phyloP scores from a whole-genome alignment of 148 eudicot species.

The Mesembryanthemum crystallinum region DNA sequence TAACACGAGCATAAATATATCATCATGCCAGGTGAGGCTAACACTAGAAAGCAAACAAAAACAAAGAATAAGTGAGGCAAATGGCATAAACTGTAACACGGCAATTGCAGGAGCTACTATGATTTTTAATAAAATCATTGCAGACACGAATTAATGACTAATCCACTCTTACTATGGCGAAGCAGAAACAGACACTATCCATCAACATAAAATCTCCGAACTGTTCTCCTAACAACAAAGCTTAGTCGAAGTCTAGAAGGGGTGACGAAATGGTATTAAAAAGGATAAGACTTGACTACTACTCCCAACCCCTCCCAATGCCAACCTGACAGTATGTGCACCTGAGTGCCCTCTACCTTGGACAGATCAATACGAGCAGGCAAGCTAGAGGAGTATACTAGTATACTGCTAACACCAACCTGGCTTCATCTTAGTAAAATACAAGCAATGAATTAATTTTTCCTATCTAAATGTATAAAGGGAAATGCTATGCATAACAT shows the following conservation, averaged over 20 bases:
- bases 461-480: background rate
- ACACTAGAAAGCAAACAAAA: background rate
- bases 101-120: background rate
- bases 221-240: background rate
- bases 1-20: background rate
- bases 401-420: background rate
- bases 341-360: background rate
- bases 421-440: background rate
- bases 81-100: background rate
- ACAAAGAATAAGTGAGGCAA: background rate
- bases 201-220: background rate
- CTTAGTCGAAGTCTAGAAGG: background rate
- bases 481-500: background rate
- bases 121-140: background rate
- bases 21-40: background rate
- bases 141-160: background rate
- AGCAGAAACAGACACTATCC: background rate
- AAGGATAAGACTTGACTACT: background rate
- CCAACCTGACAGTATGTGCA: background rate
- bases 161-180: background rate
- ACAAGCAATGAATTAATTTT: background rate
- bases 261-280: background rate
- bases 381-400: background rate
- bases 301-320: background rate
- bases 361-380: background rate